Conservation (phyloP, 768 basidiomycete species). For the Nidularia pulvinata region DNA sequence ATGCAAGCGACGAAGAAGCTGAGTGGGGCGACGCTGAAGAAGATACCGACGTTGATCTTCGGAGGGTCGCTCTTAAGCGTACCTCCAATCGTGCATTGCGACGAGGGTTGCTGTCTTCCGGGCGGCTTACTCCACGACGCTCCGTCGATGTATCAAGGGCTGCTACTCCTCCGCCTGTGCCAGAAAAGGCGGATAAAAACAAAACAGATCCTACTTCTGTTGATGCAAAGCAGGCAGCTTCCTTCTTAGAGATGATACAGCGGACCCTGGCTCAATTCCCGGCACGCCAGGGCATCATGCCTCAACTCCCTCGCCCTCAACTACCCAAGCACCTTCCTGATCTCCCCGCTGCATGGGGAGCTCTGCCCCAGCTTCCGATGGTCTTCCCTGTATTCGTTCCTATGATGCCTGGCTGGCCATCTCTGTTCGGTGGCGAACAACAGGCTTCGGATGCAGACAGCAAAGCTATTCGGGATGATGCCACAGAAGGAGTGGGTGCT, state of each 20-base stretch:
- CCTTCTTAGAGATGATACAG: slow-evolving; percentile 72
- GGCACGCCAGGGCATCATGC: slow-evolving; percentile 52
- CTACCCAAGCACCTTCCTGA: slow-evolving; percentile 60
- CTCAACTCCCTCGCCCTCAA: slow-evolving; percentile 33
- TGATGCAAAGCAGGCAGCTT: slow-evolving; percentile 48
- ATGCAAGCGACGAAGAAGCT: slow-evolving; percentile 48
- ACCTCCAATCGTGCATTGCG: slow-evolving; percentile 28
- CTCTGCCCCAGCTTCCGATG: slow-evolving; percentile 67
- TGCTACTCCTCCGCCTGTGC: slow-evolving; percentile 23
- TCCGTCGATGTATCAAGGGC: slow-evolving; percentile 28
- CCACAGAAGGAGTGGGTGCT: slow-evolving; percentile 32
- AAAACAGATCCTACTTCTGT: slow-evolving; percentile 13
- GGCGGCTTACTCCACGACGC: slow-evolving; percentile 21
- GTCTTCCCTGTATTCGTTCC: slow-evolving; percentile 84
- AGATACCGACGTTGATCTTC: slow-evolving; percentile 47
- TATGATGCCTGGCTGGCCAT: slow-evolving; percentile 59
- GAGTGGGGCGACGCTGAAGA: slow-evolving; percentile 73
- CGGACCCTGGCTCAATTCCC: slow-evolving; percentile 67
- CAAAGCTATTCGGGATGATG: slow-evolving; percentile 24
- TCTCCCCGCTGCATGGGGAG: slow-evolving; percentile 65
- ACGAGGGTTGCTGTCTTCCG: slow-evolving; percentile 19
- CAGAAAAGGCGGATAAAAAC: slow-evolving; percentile 15
- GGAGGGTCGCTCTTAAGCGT: slow-evolving; percentile 27
- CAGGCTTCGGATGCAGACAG: slow-evolving; percentile 19
- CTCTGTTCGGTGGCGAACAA: slow-evolving; percentile 56